Base-by-base conservation (phyloP, 371 early-diverging fungal species). In the Coemansia sp. region DNA sequence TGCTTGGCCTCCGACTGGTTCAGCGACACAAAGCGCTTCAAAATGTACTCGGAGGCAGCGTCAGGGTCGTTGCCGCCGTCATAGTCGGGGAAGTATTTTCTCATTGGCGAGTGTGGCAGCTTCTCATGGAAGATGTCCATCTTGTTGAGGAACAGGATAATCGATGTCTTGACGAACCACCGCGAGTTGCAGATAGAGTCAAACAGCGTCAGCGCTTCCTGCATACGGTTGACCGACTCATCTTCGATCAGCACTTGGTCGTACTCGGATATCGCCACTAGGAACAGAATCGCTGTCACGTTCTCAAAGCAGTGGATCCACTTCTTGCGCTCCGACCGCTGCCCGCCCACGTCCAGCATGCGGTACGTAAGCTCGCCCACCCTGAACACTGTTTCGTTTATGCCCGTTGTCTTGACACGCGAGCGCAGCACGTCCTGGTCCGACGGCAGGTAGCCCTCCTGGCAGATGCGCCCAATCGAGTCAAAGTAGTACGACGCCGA, bases 331-430 rank as follows among this genome's bases (percentile, higher is more conserved):
- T 93, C 93, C 21, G 91, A 90, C 50, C 93, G 84, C 79, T 96
- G 97, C n/a, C 97, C 97, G 57, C 97, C 95, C 27, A 96, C 97
- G 81, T 96, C 97, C 79, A 94, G 89, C 93, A 96, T 93, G 58
- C 91, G 83, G 76, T 92, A 92, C 10, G 91, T 93, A 61, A 95
- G 80, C 31, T 92, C 89, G 2, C 90, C 92, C 66, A 94, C 87
- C 31, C 82, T 68, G 82, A 97, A 97, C 14, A 85, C 88, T 10
- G 92, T 93, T 72, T 97, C 97, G 18, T 87, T 87, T 65, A 94
- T 92, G 40, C 94, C 94, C 4, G 94, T 91, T n/a, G 94, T 90
- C 79, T 92, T 92, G 71, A 93, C 91, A 42, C 94, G 89, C 51
- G 93, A 90, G 37, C 89, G 86, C 51, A 94, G 79, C 18, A 94